phyloP scores from a whole-genome alignment of 1,284 basidiomycete species.

The Malassezia arunalokei region DNA sequence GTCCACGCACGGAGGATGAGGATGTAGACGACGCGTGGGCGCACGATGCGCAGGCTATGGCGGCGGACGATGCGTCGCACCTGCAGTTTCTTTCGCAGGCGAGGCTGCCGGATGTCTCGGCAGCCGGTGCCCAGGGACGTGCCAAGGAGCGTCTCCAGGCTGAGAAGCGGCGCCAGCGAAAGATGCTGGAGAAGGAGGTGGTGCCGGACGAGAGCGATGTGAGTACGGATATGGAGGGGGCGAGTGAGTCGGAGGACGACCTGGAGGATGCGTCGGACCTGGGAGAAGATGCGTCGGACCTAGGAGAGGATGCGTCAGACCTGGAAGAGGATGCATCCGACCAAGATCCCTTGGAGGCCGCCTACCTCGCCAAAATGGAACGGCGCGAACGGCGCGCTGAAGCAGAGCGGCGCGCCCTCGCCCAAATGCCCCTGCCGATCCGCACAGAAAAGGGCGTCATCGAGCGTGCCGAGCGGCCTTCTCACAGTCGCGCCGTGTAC shows the following conservation, averaged over 20 bases:
- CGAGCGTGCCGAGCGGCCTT: slow-evolving; percentile 9
- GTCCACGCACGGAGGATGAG: not conserved
- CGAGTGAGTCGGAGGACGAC: slow-evolving; percentile 51
- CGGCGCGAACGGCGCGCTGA: slow-evolving; percentile 19
- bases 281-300: not conserved
- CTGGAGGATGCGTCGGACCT: slow-evolving; percentile 11
- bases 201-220: slow-evolving; percentile 55
- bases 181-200: not conserved
- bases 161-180: slow-evolving; percentile 9
- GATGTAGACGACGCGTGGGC: not conserved
- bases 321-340: slow-evolving; percentile 2
- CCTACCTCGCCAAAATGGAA: slow-evolving; percentile 19
- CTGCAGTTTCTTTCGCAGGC: slow-evolving; percentile 11
- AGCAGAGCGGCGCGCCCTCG: slow-evolving; percentile 11
- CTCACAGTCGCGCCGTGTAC: slow-evolving; percentile 24
- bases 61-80: not conserved
- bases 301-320: not conserved
- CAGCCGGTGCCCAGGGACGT: slow-evolving; percentile 2
- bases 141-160: slow-evolving; percentile 1
- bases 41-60: slow-evolving; percentile 13
- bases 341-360: slow-evolving; percentile 20
- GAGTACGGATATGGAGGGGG: slow-evolving; percentile 66
- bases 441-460: slow-evolving; percentile 6
- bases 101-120: slow-evolving; percentile 3
- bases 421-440: slow-evolving; percentile 18